Evolutionary conservation across 129 eudicot species (phyloP), one percentile per base, ranked within the genome.

Genomic region (Pulicaria dysenterica): DNA sequence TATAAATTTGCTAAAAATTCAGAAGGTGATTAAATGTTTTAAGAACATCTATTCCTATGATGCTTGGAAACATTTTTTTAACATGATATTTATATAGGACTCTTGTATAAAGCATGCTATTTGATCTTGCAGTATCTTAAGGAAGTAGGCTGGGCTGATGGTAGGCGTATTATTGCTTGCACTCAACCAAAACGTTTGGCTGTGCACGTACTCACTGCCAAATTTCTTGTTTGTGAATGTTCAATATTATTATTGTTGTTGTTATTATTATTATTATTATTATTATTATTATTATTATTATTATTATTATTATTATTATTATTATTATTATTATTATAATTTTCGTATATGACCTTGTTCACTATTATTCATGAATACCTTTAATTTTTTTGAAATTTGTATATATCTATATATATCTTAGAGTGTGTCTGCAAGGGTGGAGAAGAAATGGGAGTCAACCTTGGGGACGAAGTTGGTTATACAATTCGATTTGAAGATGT

Each of bases 381-480:
- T 36, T 42, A 7, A 15, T 14, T 45, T 58, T 15, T 12, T 44
- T 5, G 0, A 15, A 15, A 58, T 24, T 24, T 46, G n/a, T n/a
- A n/a, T n/a, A n/a, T n/a, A 4, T 36, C 36, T 36, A 14, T 37
- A 44, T 0, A 57, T 58, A n/a, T 24, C 67, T 64, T 82, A 94
- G 99, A 64, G 91, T 41, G 97, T 94, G 74, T 89, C 99, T 69
- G 75, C 97, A 60, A 88, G 97, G 85, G 89, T 94, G 50, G 85
- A 41, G 96, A 90, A 79, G 99, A 94, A 87, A 90, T 90, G 99
- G 96, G 96, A 69, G 97, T 90, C 59, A 90, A 80, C 49, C 97
- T 94, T 73, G 99, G 99, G 42, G 91, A 94, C 58, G 96, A 90
- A 83, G 99, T 94, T 75, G 99, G 99, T 74, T 94, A 94, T 62